Base-by-base conservation (phyloP, 257 asterid genomes). In the Galeopsis tetrahit region DNA sequence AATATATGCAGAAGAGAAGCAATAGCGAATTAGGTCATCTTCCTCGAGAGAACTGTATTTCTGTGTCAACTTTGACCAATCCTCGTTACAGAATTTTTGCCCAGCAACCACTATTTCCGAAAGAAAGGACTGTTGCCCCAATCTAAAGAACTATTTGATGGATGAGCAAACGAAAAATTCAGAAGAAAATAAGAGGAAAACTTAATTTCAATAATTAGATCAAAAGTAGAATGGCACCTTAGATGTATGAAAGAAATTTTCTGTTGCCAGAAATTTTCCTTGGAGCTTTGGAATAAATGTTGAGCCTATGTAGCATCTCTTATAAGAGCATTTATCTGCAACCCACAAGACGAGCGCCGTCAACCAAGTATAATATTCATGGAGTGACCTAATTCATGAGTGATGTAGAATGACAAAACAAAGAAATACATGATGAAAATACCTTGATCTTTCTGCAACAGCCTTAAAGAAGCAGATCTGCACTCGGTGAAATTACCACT, bases 1-100 rank as follows among this genome's bases (percentile, higher is more conserved):
- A 36, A 95, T 92, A 75, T 92, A 95, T 38, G 99, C 99, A 28
- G 99, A 88, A 49, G 99, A 95, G 79, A 95, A 95, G 88, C 98
- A 92, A 84, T 91, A 89, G 13, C 81, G 96, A 77, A 73, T 83
- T 73, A 95, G 86, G 40, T 92, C 96, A 77, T 92, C 98, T 62
- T 86, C 96, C 52, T 84, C 88, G 35, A 87, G 81, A 44, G 82
- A 77, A 51, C 44, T 67, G 84, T 95, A 84, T 63, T 87, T 88
- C 66, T 75, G 75, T 63, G 84, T 84, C 88, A 92, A 83, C 69
- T 80, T 83, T 42, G 92, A 82, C 97, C 99, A 95, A 44, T 95
- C 91, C 63, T 83, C 96, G 13, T 81, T 90, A 49, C 99, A 95
- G 78, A 92, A 95, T 62, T 80, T 78, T 83, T 92, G 82, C 70